Evolutionary conservation across 1,284 basidiomycete genomes (phyloP), one percentile per base, ranked within the genome.

Genomic region (Marasmius fiardii): DNA sequence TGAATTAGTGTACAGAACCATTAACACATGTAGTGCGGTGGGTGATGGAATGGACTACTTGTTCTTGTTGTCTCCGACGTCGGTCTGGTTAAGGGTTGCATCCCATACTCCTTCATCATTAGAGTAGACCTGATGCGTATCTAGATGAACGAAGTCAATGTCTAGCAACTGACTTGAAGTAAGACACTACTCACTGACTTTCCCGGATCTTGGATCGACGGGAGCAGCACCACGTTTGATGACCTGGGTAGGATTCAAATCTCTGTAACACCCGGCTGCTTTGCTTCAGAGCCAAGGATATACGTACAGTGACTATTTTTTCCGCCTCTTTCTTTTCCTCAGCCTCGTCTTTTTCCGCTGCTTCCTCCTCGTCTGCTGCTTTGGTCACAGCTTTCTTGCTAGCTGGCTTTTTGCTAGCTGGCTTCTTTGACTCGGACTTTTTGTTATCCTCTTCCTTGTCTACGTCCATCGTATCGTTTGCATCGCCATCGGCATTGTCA

Each of bases 61-160:
- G 71, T 86, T 86, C 59, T 82, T 80, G 68, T 86, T 81, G 58
- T 74, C 77, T 37, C 74, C 75, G 20, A 86, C 74, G 61, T 86
- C 77, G 1, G 85, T 86, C 67, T 87, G 85, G 66, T 86, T 86
- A 55, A 88, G 75, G 74, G 82, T 85, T n/a, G 81, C 84, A 64
- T 87, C 85, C 78, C 79, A 87, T 12, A 84, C 75, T 28, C 71
- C 74, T 43, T 78, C 75, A 1, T 60, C 65, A 47, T 76, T 74
- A 28, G 68, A 65, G 58, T 79, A 82, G 10, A 87, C 85, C 64
- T 83, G 73, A 63, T 85, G 83, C 0, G 81, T 78, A 53, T 67
- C 82, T 83, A 48, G 60, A 52, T n/a, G 24, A 33, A 52, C 24
- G 7, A 37, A 12, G 8, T 23, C 44, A 28, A 16, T 20, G 18